A percentile compares a stretch with the other conserved stretches of the same genome.
These are phyloP conservation scores for Hortaea werneckii DNA, from an alignment of 2,329 filamentous ascomycete species.

Conservation along the genomic window DNA sequence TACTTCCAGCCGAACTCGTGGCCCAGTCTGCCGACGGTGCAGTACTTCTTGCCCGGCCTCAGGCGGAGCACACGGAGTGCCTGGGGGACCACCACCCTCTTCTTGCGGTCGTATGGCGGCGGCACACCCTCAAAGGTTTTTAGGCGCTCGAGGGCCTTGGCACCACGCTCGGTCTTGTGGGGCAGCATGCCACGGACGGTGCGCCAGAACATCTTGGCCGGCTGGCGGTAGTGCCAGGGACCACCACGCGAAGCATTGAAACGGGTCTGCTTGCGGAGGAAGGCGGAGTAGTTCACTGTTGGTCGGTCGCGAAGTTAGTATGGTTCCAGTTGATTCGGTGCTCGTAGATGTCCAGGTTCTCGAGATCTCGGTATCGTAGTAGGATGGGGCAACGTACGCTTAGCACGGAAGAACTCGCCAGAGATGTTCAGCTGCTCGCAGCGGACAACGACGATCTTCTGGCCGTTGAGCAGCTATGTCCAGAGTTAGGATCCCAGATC, in stretches of 20 bases:
- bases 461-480: constrained; percentile 70
- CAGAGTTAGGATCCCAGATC: no score
- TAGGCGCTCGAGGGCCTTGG: constrained; percentile 91
- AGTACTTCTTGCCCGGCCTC: constrained; percentile 99
- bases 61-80: constrained; percentile 91
- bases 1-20: constrained; percentile 99
- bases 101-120: constrained; percentile 98
- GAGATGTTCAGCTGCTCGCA: constrained; percentile 99
- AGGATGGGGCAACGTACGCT: constrained; percentile 66
- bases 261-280: constrained; percentile 99
- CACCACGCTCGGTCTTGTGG: constrained; percentile 98
- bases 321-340: neutral
- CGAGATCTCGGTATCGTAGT: neutral
- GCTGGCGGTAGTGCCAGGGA: constrained; percentile 99
- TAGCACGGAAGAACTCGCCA: constrained; percentile 99
- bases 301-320: constrained; percentile 1
- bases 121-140: constrained; percentile 99
- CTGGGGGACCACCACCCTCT: constrained; percentile 98
- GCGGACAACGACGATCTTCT: constrained; percentile 99
- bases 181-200: constrained; percentile 99
- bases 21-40: constrained; percentile 93
- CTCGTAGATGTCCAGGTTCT: neutral
- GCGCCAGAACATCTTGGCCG: constrained; percentile 99
- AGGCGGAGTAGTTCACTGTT: constrained; percentile 99
- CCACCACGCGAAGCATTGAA: constrained; percentile 99